These are phyloP conservation scores for Leishmania tarentolae DNA, from an alignment of 208 protist genomes.

Conservation along the genomic window DNA sequence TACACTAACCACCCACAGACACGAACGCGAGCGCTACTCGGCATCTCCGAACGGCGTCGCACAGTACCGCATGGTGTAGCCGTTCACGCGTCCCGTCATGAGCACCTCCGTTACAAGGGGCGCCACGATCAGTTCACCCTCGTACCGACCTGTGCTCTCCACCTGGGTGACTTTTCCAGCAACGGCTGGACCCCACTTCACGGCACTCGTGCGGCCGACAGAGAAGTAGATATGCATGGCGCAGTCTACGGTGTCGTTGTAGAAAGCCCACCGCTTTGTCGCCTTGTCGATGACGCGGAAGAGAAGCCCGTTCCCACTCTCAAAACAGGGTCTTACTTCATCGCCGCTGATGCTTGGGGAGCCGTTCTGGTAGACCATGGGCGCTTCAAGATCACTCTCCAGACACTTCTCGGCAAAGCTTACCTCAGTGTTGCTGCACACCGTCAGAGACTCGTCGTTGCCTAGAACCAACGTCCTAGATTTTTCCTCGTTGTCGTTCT, in stretches of 20 bases:
- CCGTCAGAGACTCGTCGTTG: slow-evolving; percentile 20
- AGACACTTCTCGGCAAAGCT: neutral
- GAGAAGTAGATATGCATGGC: slow-evolving; percentile 41
- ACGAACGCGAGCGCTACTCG: neutral
- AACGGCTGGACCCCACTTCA: slow-evolving; percentile 21
- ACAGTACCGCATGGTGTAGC: slow-evolving; percentile 30
- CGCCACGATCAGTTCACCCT: slow-evolving; percentile 25
- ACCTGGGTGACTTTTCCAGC: slow-evolving; percentile 13
- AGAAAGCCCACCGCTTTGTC: slow-evolving; percentile 50
- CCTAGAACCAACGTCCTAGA: slow-evolving; percentile 16
- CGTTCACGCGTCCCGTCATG: slow-evolving; percentile 24
- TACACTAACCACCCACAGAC: neutral
- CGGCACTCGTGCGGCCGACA: slow-evolving; percentile 12
- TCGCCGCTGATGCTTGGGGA: slow-evolving; percentile 21
- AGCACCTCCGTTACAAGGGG: slow-evolving; percentile 34
- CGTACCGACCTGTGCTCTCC: slow-evolving; percentile 15
- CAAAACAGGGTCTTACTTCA: slow-evolving; percentile 27
- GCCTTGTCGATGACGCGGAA: slow-evolving; percentile 56
- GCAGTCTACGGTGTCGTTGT: slow-evolving; percentile 60
- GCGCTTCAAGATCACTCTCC: neutral
- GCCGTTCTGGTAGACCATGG: slow-evolving; percentile 31
- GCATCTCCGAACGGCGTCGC: slow-evolving; percentile 3
- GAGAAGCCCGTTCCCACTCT: slow-evolving; percentile 46
- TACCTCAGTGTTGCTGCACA: neutral
- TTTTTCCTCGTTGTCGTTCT: neutral